Evolutionary conservation across 192 early-diverging fungal species (phyloP), one percentile per base, ranked within the genome.

Genomic region (Gryganskiella cystojenkinii): DNA sequence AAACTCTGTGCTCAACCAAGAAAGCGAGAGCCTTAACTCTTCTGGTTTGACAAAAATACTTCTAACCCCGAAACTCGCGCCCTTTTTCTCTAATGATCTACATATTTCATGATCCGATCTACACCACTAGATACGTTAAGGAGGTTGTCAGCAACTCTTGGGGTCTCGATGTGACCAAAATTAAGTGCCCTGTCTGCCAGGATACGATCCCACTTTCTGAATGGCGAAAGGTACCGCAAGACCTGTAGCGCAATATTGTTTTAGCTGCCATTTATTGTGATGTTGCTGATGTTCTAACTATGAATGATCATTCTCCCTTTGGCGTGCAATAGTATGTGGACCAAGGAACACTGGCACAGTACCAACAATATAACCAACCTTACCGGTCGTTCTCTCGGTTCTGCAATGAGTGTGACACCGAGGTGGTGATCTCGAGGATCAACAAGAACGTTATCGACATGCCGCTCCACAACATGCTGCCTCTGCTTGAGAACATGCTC

Each of bases 121-220:
- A 27, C 44, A 27, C 47, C 8, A 55, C 15, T 67, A 85, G 73
- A 58, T 88, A 88, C 61, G 81, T 88, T 22, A 83, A 76, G 30
- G 85, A 88, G 59, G 83, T 86, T 4, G 87, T 88, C 42, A 82
- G 74, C 35, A 83, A 81, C 60, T 88, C 87, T 20, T 88, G 87
- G 87, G 87, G 87, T 20, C 76, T 88, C 14, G 70, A 72, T 52
- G 76, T 86, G n/a, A 88, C 85, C 14, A 81, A 81, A 49, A 85
- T 88, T 62, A 85, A 80, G 49, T 88, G 87, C 56, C 87, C 87
- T 45, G 87, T 88, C 14, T 88, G 87, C 57, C 83, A 82, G 51
- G 82, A 80, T 11, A 30, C 44, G n/a, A 79, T 88, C 31, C 67
- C 84, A 42, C 78, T 83, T 25, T 50, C 71, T 22, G 87, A 88